Base-by-base conservation (phyloP, 2,329 filamentous ascomycete genomes). In the Cladophialophora carrionii region DNA sequence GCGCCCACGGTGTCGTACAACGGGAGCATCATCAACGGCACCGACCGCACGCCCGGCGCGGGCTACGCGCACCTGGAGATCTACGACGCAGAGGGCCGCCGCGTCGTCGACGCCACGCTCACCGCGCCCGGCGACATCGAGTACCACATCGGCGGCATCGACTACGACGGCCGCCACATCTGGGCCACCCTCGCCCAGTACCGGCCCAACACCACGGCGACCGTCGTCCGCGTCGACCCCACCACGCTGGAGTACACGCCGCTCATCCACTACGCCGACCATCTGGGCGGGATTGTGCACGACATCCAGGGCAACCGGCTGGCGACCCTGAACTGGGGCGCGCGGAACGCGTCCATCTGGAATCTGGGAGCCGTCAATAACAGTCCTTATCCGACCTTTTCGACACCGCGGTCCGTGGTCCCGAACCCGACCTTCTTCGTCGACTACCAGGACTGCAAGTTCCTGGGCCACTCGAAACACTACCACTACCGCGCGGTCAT, bases 21-120 rank as follows among this genome's bases (percentile, higher is more conserved):
- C 55, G 85, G 59, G 34, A 60, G 87, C 76, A 87, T 87, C 82
- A 85, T 88, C 56, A 89, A 87, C 1, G 87, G 87, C 5, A 84
- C 87, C 5, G 86, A 89, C 71, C 76, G 80, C 26, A 78, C 76
- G 6, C 65, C 78, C 1, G 80, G 81, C 3, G 75, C 75, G 2
- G 81, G 81, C 0, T 81, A 80, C 56, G 77, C 77, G 7, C 80
- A 83, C 58, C 62, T 83, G 52, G 73, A 82, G 26, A 74, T 83
- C 2, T 83, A 80, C 68, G 76, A 80, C 57, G 76, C 77, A 0
- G 71, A 77, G 6, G 81, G 81, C 1, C 70, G 72, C 9, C 72
- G 76, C 2, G 75, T 83, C 14, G 80, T 79, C 2, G 80, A 83
- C 67, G 80, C 77, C 4, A 80, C 76, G 0, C 73, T 83, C 12